phyloP scores from a whole-genome alignment of 192 early-diverging fungal genomes.

The Coemansia brasiliensis region DNA sequence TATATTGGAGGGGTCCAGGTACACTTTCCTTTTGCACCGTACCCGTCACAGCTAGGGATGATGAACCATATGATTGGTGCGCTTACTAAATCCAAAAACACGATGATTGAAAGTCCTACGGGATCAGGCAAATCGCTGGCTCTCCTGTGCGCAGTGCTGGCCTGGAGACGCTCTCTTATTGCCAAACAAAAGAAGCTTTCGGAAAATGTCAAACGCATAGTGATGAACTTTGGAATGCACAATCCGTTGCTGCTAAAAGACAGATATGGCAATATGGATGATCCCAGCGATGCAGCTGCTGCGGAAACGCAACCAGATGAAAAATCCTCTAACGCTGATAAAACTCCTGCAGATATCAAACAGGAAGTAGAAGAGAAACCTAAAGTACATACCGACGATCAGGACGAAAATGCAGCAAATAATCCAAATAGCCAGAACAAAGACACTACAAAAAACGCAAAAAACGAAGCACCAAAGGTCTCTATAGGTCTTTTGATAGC shows the following conservation, averaged over 20 bases:
- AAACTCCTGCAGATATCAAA: not conserved
- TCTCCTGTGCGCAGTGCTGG: conserved; percentile 67
- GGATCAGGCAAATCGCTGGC: conserved; percentile 82
- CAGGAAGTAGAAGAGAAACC: too few relatives aligned
- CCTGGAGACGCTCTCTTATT: conserved; percentile 58
- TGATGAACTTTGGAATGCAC: conserved; percentile 36
- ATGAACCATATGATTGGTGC: conserved; percentile 66
- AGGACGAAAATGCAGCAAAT: too few relatives aligned
- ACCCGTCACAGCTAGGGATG: conserved; percentile 64
- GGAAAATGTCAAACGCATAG: conserved; percentile 38
- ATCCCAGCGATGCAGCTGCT: not conserved
- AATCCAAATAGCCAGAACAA: too few relatives aligned
- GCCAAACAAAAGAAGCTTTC: conserved; percentile 40
- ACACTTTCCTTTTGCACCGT: conserved; percentile 67
- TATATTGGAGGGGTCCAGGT: conserved; percentile 59
- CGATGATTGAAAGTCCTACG: conserved; percentile 71
- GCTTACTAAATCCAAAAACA: conserved; percentile 57
- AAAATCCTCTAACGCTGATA: not conserved
- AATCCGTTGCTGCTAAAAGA: conserved; percentile 20
- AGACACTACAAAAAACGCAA: too few relatives aligned
- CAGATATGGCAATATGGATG: conserved; percentile 14
- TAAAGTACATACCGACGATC: not conserved
- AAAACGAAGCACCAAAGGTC: not conserved
- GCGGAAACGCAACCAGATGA: not conserved
- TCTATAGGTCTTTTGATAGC: not conserved